These are phyloP conservation scores for Waltergamsia citrina DNA, from an alignment of 2,329 filamentous ascomycete species.

Conservation along the genomic window DNA sequence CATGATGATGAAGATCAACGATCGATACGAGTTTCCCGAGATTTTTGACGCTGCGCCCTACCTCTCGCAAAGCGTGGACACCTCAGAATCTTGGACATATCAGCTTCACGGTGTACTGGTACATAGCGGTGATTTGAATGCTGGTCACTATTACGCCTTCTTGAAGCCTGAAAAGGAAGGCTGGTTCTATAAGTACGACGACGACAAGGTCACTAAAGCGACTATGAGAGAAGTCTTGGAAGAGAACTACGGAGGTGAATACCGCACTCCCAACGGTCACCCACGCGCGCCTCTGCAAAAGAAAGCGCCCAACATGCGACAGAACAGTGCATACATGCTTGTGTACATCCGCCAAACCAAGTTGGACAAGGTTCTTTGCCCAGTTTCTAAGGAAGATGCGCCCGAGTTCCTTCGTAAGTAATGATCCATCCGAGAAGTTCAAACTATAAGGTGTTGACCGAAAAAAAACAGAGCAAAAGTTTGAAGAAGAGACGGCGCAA, in stretches of 20 bases:
- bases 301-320: slow-evolving; percentile 50
- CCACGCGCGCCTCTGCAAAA: slow-evolving; percentile 39
- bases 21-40: slow-evolving; percentile 83
- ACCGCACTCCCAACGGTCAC: slow-evolving; percentile 40
- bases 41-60: slow-evolving; percentile 78
- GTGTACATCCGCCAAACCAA: slow-evolving; percentile 89
- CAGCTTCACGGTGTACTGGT: slow-evolving; percentile 92
- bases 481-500: slow-evolving; percentile 73
- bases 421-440: slow-evolving; percentile 28
- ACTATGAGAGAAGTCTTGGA: slow-evolving; percentile 87
- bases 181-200: slow-evolving; percentile 94
- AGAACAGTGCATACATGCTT: slow-evolving; percentile 94
- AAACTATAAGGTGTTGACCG: too few species aligned
- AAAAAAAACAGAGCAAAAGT: slow-evolving; percentile 39
- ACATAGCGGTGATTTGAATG: slow-evolving; percentile 92
- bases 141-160: slow-evolving; percentile 97
- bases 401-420: slow-evolving; percentile 59
- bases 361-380: slow-evolving; percentile 72
- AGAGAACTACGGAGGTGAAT: slow-evolving; percentile 94
- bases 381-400: slow-evolving; percentile 67
- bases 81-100: slow-evolving; percentile 82
- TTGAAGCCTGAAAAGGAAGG: slow-evolving; percentile 89
- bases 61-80: slow-evolving; percentile 76
- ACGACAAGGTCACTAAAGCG: slow-evolving; percentile 92
- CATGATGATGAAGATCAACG: slow-evolving; percentile 98